Conservation (phyloP, 352 stramenopile species). For the Globisporangium paddicum region DNA sequence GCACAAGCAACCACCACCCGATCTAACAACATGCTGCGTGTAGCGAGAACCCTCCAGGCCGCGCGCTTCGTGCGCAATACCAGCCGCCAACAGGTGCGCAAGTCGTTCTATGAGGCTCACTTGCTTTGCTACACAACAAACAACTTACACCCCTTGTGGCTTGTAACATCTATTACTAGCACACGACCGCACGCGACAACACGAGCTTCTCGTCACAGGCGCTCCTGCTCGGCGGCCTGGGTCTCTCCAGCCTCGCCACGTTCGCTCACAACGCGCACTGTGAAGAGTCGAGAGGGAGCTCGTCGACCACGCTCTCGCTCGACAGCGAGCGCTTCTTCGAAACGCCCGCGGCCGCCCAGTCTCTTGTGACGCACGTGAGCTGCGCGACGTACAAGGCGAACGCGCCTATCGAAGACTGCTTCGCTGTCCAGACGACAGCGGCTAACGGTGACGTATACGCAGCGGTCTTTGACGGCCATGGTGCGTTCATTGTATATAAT, state of each 20-base stretch:
- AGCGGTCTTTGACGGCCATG: slow-evolving; percentile 86
- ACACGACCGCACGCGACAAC: neutral
- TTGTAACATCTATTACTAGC: neutral
- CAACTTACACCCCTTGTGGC: too few species aligned
- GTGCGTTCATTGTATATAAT: slow-evolving; percentile 24
- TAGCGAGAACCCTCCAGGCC: neutral
- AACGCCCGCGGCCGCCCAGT: slow-evolving; percentile 30
- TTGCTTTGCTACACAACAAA: too few species aligned
- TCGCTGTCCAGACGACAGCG: slow-evolving; percentile 52
- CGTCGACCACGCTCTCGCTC: slow-evolving; percentile 11
- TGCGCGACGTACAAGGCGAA: slow-evolving; percentile 60
- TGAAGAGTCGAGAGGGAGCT: neutral
- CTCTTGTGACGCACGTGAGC: slow-evolving; percentile 31
- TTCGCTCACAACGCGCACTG: neutral
- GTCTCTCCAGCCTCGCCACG: neutral
- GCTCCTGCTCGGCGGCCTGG: neutral
- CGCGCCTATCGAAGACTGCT: slow-evolving; percentile 80
- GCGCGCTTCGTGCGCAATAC: neutral
- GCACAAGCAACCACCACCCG: neutral
- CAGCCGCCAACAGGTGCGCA: neutral
- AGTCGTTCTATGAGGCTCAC: too few species aligned
- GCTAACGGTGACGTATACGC: slow-evolving; percentile 78
- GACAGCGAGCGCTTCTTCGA: slow-evolving; percentile 43
- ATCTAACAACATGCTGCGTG: neutral
- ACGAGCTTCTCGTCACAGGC: neutral